Base-by-base conservation (phyloP, 345 rosid species). In the Salix brachista region DNA sequence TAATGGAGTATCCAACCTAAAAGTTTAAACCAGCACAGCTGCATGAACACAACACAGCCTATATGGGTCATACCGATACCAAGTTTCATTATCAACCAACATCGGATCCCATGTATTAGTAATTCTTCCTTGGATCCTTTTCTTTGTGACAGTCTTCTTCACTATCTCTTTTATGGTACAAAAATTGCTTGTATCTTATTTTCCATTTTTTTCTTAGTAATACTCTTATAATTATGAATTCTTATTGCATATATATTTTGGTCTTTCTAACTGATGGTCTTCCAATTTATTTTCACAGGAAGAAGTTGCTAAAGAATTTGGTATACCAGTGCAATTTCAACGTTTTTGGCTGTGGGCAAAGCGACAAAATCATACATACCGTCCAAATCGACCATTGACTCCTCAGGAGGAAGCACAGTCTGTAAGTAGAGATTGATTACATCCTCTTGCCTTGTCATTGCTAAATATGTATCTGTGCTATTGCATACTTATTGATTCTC, bases 311-410 rank as follows among this genome's bases (percentile, higher is more conserved):
- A 92, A 88, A 87, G 97, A 91, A 84, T 93, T 89, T 79, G 96
- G 96, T 1, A 74, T 92, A 75, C 93, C 93, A 4, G 95, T 92
- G 60, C 94, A 89, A 80, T 87, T 83, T 80, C 98, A 90, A 79
- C 92, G 98, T 44, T 96, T 90, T 84, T 96, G 99, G 99, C 86
- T 96, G 44, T 93, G 97, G 97, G 97, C 95, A 67, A 92, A 91
- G 86, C 94, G 99, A 50, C 94, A 91, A 82, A 96, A 96, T 80
- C 97, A 93, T 84, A 96, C 98, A 0, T 92, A 93, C 78, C 98
- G 98, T 65, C 96, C 96, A 69, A 87, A 89, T 82, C 88, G 94
- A 65, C 99, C 97, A 64, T 78, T 95, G 82, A 86, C 91, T 5
- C 90, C 81, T 72, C 84, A 76, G 70, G 98, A 95, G 78, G 99